Conservation (phyloP, 2,329 filamentous ascomycete species). For the Fusarium metavorans region DNA sequence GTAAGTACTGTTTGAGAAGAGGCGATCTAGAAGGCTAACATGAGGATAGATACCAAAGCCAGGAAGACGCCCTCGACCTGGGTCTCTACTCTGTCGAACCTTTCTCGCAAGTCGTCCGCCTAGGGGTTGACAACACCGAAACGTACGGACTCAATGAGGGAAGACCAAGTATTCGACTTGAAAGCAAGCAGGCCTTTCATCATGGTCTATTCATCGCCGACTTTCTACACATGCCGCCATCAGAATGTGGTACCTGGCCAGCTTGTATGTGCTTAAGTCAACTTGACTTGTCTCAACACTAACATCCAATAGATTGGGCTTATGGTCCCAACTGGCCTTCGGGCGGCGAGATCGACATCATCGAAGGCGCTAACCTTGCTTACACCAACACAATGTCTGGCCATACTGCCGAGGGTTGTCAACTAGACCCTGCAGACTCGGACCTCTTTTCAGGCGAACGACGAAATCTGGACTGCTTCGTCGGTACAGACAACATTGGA, state of each 20-base stretch:
- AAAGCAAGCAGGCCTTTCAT: conserved; percentile 72
- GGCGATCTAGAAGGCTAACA: conserved; percentile 32
- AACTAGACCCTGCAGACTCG: conserved; percentile 32
- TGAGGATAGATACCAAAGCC: conserved; percentile 56
- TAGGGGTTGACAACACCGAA: conserved; percentile 59
- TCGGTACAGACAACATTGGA: conserved; percentile 55
- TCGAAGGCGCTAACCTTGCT: conserved; percentile 76
- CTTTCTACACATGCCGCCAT: conserved; percentile 78
- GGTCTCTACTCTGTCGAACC: conserved; percentile 58
- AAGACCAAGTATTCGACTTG: conserved; percentile 73
- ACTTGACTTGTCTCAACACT: neutral
- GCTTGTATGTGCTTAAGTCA: conserved; percentile 63
- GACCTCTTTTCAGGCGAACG: conserved; percentile 44
- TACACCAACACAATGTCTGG: conserved; percentile 71
- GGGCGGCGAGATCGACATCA: conserved; percentile 76
- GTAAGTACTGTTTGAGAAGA: conserved; percentile 56
- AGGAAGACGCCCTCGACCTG: conserved; percentile 52
- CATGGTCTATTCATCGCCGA: conserved; percentile 79
- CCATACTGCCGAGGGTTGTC: conserved; percentile 62
- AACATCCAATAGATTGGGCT: conserved; percentile 59
- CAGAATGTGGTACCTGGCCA: conserved; percentile 79
- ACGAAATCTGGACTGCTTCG: conserved; percentile 52
- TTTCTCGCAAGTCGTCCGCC: conserved; percentile 55
- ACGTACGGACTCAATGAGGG: conserved; percentile 54
- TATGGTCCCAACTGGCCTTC: conserved; percentile 69